Percentiles rank a stretch among this genome's conserved stretches.
phyloP scores from a whole-genome alignment of 2,329 filamentous ascomycete species.

The Ophiocordyceps robertsii region DNA sequence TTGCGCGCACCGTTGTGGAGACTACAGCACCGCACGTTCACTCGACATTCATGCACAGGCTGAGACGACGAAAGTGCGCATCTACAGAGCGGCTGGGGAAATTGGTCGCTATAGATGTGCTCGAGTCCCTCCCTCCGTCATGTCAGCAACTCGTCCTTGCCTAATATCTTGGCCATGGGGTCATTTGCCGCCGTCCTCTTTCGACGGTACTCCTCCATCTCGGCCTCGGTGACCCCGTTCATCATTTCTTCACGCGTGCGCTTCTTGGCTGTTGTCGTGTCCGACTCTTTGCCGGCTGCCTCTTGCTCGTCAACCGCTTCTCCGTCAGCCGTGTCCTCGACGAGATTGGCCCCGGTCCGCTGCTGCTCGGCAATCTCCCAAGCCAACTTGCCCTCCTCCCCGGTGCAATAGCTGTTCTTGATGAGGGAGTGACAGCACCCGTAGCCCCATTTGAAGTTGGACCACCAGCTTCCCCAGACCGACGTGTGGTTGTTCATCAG shows the following conservation, averaged over 20 bases:
- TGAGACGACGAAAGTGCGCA: too few species aligned
- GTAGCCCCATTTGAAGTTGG: conserved; percentile 90
- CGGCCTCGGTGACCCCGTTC: conserved; percentile 64
- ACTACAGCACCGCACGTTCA: too few species aligned
- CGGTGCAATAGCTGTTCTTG: conserved; percentile 97
- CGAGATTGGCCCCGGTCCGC: conserved; percentile 31
- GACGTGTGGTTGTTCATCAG: conserved; percentile 81
- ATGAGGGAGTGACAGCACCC: conserved; percentile 85
- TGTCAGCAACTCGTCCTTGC: conserved; percentile 53
- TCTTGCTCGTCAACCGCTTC: conserved; percentile 8
- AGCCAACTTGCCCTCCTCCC: conserved; percentile 70
- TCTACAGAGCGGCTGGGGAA: too few species aligned
- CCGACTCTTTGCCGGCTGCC: conserved; percentile 12
- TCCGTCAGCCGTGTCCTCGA: conserved; percentile 20
- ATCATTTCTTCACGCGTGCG: conserved; percentile 68
- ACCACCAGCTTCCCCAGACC: conserved; percentile 97
- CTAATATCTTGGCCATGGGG: conserved; percentile 74
- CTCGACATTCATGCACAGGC: too few species aligned
- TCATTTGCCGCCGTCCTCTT: conserved; percentile 64
- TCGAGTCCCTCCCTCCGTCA: conserved; percentile 9
- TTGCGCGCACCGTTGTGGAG: too few species aligned
- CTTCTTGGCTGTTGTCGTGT: conserved; percentile 41
- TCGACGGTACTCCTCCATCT: conserved; percentile 73
- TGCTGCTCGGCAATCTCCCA: conserved; percentile 63
- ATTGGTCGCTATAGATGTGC: too few species aligned